Conservation (phyloP, 1,139 yeast genomes). For the Debaryomyces sp. region DNA sequence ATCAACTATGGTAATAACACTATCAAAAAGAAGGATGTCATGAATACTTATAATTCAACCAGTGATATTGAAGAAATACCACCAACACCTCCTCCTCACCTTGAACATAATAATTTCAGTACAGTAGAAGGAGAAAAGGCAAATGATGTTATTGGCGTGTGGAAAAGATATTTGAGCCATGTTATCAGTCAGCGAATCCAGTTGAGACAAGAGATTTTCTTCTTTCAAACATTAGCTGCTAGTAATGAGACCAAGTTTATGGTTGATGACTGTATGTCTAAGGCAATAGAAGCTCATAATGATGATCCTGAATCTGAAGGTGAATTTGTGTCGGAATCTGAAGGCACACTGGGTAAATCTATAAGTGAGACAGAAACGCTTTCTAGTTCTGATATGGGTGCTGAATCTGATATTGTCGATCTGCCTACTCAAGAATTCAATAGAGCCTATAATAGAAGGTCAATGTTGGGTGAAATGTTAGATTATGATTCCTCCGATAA, state of each 20-base stretch:
- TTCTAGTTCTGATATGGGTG: slow-evolving; percentile 13
- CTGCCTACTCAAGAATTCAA: slow-evolving; percentile 27
- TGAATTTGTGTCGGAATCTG: slow-evolving; percentile 7
- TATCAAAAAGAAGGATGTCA: background rate
- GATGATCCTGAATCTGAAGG: slow-evolving; percentile 8
- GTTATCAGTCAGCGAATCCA: slow-evolving; percentile 44
- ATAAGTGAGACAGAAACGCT: background rate
- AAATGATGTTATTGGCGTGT: slow-evolving; percentile 16
- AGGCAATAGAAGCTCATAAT: slow-evolving; percentile 1
- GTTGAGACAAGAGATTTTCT: slow-evolving; percentile 44
- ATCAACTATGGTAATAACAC: slow-evolving; percentile 18
- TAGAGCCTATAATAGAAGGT: slow-evolving; percentile 35
- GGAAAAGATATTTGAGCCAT: slow-evolving; percentile 40
- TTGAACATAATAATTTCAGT: slow-evolving; percentile 10
- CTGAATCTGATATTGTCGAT: slow-evolving; percentile 16
- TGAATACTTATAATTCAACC: background rate
- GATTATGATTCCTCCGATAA: slow-evolving; percentile 46
- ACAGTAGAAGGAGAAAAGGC: background rate
- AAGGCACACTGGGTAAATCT: background rate
- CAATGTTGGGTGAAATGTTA: slow-evolving; percentile 50
- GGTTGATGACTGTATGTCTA: slow-evolving; percentile 4
- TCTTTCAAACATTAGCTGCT: slow-evolving; percentile 34
- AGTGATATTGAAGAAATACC: slow-evolving; percentile 25
- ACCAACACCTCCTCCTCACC: slow-evolving; percentile 30
- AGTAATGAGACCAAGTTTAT: slow-evolving; percentile 16